Evolutionary conservation across 2,329 filamentous ascomycete species (phyloP).

Genomic region (Torrubiella hemipterigena): DNA sequence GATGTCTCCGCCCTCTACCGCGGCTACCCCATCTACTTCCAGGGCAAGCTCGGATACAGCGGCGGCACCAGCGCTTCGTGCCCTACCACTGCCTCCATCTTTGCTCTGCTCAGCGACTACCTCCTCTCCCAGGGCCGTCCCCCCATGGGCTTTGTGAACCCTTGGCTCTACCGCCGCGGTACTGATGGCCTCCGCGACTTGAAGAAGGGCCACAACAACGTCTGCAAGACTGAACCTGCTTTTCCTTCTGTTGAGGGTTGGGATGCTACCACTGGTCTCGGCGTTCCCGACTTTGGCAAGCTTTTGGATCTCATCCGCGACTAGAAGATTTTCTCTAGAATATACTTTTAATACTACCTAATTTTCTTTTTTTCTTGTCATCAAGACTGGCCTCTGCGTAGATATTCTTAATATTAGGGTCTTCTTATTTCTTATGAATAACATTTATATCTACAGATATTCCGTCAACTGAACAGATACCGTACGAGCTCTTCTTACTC

Average conservation of each 20-base stretch:
- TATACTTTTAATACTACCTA: too few species aligned
- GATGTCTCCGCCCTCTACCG: constrained; percentile 4
- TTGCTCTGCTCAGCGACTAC: constrained; percentile 31
- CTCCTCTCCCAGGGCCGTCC: constrained; percentile 19
- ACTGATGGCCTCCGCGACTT: constrained; percentile 11
- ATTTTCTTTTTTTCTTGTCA: too few species aligned
- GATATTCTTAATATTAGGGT: too few species aligned
- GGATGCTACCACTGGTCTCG: constrained; percentile 12
- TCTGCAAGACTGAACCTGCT: constrained; percentile 6
- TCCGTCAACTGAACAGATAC: too few species aligned
- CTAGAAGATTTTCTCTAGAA: too few species aligned
- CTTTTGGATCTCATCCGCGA: constrained; percentile 1
- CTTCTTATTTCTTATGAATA: too few species aligned
- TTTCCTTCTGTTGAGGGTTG: constrained; percentile 9
- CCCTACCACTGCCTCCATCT: constrained; percentile 27
- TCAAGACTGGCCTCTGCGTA: too few species aligned
- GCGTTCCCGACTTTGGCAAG: constrained; percentile 6
- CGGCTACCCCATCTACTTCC: constrained; percentile 3
- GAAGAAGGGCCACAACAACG: constrained; percentile 7
- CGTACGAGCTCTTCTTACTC: too few species aligned
- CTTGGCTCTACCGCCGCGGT: constrained; percentile 21
- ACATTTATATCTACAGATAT: too few species aligned
- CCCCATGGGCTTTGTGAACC: constrained; percentile 32
- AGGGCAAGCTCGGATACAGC: not conserved
- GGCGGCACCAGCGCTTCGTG: constrained; percentile 20